Evolutionary conservation across 495 filamentous ascomycete species (phyloP), one percentile per base, ranked within the genome.

Genomic region (Glutinoglossum americanum): DNA sequence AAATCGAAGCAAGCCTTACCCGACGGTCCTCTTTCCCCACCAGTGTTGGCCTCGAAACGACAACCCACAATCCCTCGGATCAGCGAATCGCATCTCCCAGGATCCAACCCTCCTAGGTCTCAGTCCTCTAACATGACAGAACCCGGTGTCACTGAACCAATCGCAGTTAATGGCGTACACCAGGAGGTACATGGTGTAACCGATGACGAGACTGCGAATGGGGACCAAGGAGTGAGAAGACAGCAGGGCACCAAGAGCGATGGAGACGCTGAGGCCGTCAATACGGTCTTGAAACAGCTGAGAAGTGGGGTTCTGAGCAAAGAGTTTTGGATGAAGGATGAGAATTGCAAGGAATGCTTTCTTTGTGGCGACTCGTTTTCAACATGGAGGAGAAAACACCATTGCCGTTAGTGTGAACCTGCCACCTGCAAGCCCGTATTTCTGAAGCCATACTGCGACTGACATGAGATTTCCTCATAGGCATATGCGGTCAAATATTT

Each of bases 271-370:
- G 54, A 56, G n/a, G 33, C 33, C 1, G 54, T 47, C 10, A 41
- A 27, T 25, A 56, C 26, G 8, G 35, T 53, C 10, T 35, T 39
- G 27, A 57, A 39, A 23, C 47, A 59, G 25, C 48, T 59, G 6
- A 59, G 49, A 54, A 37, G 57, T 26, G 51, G 49, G 23, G 77
- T 96, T 33, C 72, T 97, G 15, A 94, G 83, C 62, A 90, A 85
- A 66, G 87, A 95, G 56, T 97, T 93, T 65, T 99, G 93, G 93
- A 99, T 99, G 93, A 84, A 85, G 49, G 93, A 99, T 69, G 93
- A 97, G 64, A 94, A 93, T 65, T 90, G 89, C 49, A 97, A 90
- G 69, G 90, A 96, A 62, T 99, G 93, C 66, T 99, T 97, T 64
- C 76, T 85, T 49, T 99, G 93, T 64, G 83, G 82, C 47, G 82